Evolutionary conservation across 1,139 yeast species (phyloP).

Genomic region (Yamadazyma epiphylla): DNA sequence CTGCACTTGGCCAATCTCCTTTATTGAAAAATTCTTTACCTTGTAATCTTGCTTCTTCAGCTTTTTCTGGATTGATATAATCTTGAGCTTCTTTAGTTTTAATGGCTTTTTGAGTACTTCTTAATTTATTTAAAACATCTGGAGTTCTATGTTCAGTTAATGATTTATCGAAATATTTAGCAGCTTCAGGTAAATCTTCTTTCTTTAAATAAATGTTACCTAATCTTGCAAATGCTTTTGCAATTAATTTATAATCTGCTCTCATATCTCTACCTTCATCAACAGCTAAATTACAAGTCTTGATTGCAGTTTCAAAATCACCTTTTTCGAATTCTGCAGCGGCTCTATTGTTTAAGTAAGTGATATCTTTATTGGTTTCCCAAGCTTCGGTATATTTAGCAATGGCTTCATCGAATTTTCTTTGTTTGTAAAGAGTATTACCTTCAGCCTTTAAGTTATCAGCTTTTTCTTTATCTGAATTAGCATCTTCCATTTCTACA

Average conservation of each 20-base stretch:
- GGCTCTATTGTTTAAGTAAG: slow-evolving; percentile 92
- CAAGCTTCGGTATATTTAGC: slow-evolving; percentile 83
- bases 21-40: slow-evolving; percentile 89
- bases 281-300: slow-evolving; percentile 77
- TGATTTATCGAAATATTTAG: slow-evolving; percentile 79
- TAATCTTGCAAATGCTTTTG: slow-evolving; percentile 89
- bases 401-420: slow-evolving; percentile 91
- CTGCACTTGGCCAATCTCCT: slow-evolving; percentile 97
- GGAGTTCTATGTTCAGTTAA: slow-evolving; percentile 98
- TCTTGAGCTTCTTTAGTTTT: slow-evolving; percentile 73
- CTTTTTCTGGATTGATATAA: slow-evolving; percentile 85
- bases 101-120: slow-evolving; percentile 81
- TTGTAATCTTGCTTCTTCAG: slow-evolving; percentile 89
- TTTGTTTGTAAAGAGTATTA: slow-evolving; percentile 78
- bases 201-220: slow-evolving; percentile 80
- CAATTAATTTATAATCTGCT: slow-evolving; percentile 88
- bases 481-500: slow-evolving; percentile 33
- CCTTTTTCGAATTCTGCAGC: slow-evolving; percentile 98
- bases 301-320: slow-evolving; percentile 79
- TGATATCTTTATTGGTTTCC: slow-evolving; percentile 77
- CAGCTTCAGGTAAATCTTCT: slow-evolving; percentile 70
- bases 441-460: slow-evolving; percentile 84
- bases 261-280: slow-evolving; percentile 86
- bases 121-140: slow-evolving; percentile 82
- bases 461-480: slow-evolving; percentile 52